phyloP scores from a whole-genome alignment of 148 eudicot genomes.

The Agrostemma githago region DNA sequence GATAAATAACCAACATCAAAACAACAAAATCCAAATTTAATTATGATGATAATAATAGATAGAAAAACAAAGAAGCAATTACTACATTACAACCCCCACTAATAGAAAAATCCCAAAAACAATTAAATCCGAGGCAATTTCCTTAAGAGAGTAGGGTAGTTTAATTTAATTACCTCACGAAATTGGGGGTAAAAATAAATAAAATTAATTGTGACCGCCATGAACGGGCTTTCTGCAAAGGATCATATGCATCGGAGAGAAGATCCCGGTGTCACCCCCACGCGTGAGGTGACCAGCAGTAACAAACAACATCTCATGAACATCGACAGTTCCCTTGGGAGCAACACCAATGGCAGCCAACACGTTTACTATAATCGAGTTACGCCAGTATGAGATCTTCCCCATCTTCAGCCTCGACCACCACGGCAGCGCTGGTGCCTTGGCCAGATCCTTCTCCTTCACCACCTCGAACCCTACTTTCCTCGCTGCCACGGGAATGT shows the following conservation, averaged over 20 bases:
- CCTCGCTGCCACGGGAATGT: conserved; percentile 34
- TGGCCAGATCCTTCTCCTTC: conserved; percentile 38
- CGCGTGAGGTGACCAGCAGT: conserved; percentile 42
- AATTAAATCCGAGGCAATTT: too few relatives aligned
- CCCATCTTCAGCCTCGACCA: conserved; percentile 59
- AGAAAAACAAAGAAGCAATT: neutral
- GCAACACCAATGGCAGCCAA: conserved; percentile 42
- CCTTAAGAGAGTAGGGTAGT: too few relatives aligned
- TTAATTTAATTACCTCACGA: too few relatives aligned
- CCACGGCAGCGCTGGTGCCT: conserved; percentile 47
- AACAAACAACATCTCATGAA: conserved; percentile 50
- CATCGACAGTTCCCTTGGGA: conserved; percentile 52
- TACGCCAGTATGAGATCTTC: conserved; percentile 45
- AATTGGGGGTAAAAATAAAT: too few relatives aligned
- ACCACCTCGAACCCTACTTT: conserved; percentile 45
- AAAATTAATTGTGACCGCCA: neutral
- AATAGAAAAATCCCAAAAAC: neutral
- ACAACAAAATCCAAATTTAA: neutral
- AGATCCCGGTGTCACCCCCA: conserved; percentile 50
- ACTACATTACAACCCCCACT: neutral
- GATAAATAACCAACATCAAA: neutral
- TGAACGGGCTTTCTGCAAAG: conserved; percentile 48
- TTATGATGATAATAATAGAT: neutral
- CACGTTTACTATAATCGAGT: conserved; percentile 35
- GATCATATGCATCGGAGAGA: conserved; percentile 53